Evolutionary conservation across 2,329 filamentous ascomycete species (phyloP).

Genomic region (Colletotrichum brevisporum): DNA sequence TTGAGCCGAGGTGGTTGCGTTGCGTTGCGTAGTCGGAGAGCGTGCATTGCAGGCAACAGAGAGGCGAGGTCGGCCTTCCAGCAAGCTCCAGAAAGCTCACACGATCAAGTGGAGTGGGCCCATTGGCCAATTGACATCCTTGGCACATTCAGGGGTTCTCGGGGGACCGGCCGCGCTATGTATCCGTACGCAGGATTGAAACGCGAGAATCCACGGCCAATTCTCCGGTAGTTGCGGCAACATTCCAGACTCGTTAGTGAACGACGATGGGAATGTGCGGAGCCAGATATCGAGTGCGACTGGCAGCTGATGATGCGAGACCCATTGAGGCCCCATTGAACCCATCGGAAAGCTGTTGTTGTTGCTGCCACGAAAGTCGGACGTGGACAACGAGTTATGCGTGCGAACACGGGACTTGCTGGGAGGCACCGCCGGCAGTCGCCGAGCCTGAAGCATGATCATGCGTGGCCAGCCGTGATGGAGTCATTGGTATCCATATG

Average conservation of each 20-base stretch:
- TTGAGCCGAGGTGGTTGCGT: constrained; percentile 16
- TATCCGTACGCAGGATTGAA: constrained; percentile 23
- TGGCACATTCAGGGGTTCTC: constrained; percentile 28
- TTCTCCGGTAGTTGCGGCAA: constrained; percentile 12
- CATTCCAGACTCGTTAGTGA: constrained; percentile 30
- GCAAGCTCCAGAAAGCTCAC: constrained; percentile 38
- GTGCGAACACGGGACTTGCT: constrained; percentile 8
- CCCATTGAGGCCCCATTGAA: constrained; percentile 17
- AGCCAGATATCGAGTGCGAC: constrained; percentile 14
- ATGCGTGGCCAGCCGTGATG: constrained; percentile 32
- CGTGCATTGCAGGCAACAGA: neutral
- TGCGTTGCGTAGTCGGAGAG: constrained; percentile 30
- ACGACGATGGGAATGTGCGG: constrained; percentile 10
- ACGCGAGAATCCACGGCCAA: constrained; percentile 25
- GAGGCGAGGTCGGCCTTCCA: constrained; percentile 4
- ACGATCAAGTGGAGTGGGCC: constrained; percentile 16
- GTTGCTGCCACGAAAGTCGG: neutral
- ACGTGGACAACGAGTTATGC: constrained; percentile 3
- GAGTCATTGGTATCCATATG: constrained; percentile 27
- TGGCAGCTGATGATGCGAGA: constrained; percentile 24
- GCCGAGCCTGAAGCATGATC: constrained; percentile 32
- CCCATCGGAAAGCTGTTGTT: neutral
- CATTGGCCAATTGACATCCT: constrained; percentile 35
- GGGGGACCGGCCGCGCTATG: neutral
- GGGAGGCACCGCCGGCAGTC: constrained; percentile 8